Conservation (phyloP, 306 rosid species). For the Pueraria montana region DNA sequence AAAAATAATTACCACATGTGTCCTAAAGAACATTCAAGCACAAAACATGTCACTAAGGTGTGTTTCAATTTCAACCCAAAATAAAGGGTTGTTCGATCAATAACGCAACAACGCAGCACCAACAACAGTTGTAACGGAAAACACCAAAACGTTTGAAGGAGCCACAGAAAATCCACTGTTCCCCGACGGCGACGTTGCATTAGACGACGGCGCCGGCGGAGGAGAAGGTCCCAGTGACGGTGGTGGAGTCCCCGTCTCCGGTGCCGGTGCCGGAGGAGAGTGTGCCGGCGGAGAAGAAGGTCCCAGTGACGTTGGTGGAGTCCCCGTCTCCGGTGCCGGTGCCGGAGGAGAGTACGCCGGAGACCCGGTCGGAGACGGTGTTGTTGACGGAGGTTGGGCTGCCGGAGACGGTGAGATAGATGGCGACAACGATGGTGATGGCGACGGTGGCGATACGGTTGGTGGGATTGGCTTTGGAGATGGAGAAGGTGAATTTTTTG, state of each 20-base stretch:
- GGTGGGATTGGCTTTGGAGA: constrained; percentile 38
- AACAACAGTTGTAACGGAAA: constrained; percentile 42
- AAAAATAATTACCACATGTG: neutral
- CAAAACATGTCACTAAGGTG: neutral
- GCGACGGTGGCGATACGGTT: neutral
- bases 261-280: no score
- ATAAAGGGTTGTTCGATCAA: neutral
- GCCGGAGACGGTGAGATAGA: neutral
- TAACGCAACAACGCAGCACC: constrained; percentile 40
- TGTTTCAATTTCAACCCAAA: constrained; percentile 10
- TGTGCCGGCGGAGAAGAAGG: no score
- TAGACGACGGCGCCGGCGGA: neutral
- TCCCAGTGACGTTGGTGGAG: no score
- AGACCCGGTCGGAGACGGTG: no score
- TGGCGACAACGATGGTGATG: neutral
- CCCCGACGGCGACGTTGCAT: constrained; percentile 6
- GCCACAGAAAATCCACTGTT: constrained; percentile 12
- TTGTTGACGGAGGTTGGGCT: neutral
- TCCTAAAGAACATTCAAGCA: neutral
- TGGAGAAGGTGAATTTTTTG: constrained; percentile 10
- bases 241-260: neutral
- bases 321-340: no score
- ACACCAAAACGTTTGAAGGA: constrained; percentile 52
- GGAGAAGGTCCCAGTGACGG: neutral
- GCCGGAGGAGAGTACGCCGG: no score